Evolutionary conservation across 495 filamentous ascomycete species (phyloP).

Genomic region (Bathelium albidoporum): DNA sequence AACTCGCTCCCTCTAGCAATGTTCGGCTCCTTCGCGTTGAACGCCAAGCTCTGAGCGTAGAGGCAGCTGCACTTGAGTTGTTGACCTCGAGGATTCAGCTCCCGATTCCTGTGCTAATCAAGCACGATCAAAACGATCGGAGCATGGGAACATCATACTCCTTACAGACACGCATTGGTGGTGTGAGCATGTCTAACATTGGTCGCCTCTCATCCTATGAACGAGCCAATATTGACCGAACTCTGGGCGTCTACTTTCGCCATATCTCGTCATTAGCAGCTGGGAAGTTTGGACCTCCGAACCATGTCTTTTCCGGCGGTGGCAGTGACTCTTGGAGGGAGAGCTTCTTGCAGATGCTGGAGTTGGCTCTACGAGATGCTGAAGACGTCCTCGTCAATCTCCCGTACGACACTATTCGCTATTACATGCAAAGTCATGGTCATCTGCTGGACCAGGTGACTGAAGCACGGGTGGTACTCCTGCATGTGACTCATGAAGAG

Average conservation of each 20-base stretch:
- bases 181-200: background rate
- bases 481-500: slow-evolving; percentile 44
- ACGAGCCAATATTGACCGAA: slow-evolving; percentile 36
- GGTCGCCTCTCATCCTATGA: slow-evolving; percentile 30
- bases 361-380: slow-evolving; percentile 53
- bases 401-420: slow-evolving; percentile 54
- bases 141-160: slow-evolving; percentile 39
- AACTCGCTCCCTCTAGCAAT: slow-evolving; percentile 41
- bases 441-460: slow-evolving; percentile 46
- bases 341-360: slow-evolving; percentile 50
- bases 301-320: slow-evolving; percentile 36
- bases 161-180: slow-evolving; percentile 16
- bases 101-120: slow-evolving; percentile 42
- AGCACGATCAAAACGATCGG: slow-evolving; percentile 36
- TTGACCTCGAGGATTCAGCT: slow-evolving; percentile 37
- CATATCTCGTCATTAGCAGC: slow-evolving; percentile 20
- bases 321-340: slow-evolving; percentile 51
- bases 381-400: slow-evolving; percentile 60
- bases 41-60: slow-evolving; percentile 43
- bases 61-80: slow-evolving; percentile 44
- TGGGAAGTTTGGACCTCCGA: slow-evolving; percentile 39
- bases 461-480: slow-evolving; percentile 45
- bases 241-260: slow-evolving; percentile 32
- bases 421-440: slow-evolving; percentile 37
- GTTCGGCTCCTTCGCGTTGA: slow-evolving; percentile 50